Conservation (phyloP, 1,284 basidiomycete species). For the Leccinum pachyderme region DNA sequence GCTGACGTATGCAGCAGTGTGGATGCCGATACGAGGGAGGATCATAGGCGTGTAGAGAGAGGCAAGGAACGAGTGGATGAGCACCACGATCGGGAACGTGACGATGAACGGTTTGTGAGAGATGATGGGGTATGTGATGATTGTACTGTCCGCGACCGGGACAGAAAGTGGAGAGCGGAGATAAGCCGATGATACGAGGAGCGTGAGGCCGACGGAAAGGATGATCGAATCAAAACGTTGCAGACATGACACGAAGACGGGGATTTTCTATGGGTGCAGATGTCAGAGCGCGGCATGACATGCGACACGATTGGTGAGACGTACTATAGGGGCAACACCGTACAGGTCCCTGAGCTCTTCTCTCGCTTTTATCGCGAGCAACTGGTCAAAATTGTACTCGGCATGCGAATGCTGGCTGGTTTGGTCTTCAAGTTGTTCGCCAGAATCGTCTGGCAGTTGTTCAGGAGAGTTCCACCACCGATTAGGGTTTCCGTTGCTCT, state of each 20-base stretch:
- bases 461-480: constrained; percentile 18
- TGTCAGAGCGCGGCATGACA: constrained; percentile 8
- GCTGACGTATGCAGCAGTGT: constrained; percentile 65
- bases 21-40: constrained; percentile 65
- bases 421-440: constrained; percentile 26
- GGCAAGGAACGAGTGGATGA: constrained; percentile 50
- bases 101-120: constrained; percentile 40
- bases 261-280: constrained; percentile 52
- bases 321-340: constrained; percentile 68
- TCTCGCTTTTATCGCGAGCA: constrained; percentile 58
- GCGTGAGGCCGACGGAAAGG: constrained; percentile 62
- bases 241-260: constrained; percentile 70
- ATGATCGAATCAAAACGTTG: constrained; percentile 71
- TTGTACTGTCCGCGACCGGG: constrained; percentile 18
- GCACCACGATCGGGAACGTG: constrained; percentile 48
- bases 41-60: constrained; percentile 60
- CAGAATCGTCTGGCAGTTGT: constrained; percentile 17
- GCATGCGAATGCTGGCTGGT: constrained; percentile 36
- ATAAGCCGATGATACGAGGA: constrained; percentile 63
- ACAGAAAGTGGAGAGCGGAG: constrained; percentile 31
- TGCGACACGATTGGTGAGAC: background rate
- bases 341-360: constrained; percentile 76
- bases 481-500: constrained; percentile 9
- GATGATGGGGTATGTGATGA: constrained; percentile 14
- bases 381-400: constrained; percentile 60